Evolutionary conservation across 1,284 basidiomycete species (phyloP), one percentile per base, ranked within the genome.

Genomic region (Naganishia sp.): DNA sequence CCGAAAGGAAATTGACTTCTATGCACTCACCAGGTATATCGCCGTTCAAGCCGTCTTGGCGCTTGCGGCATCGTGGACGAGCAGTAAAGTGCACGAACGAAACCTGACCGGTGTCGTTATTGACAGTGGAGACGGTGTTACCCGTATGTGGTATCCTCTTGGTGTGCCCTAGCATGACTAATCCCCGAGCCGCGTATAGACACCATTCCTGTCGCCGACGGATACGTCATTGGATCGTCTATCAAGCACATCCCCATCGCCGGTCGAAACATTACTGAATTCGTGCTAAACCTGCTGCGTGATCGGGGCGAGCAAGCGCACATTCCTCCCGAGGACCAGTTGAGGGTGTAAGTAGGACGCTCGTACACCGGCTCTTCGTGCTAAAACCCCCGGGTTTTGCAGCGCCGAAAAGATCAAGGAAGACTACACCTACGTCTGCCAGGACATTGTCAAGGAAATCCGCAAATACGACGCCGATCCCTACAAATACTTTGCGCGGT

Each of bases 191-290:
- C 35, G 5, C 5, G 31, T 9, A 5, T 58, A 80, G 79, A 81
- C 71, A 81, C 80, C 21, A 81, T 81, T 71, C 79, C 80, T 53
- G 79, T 79, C 46, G 85, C 96, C 28, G 96, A 99, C 77, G 96
- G 96, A 52, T 99, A 99, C 78, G 95, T 99, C 72, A 98, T 99
- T 74, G 96, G 95, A 31, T 95, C 92, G 72, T 92, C 95, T 3
- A 99, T 99, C 85, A 99, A 98, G 81, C 94, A 98, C 78, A 94
- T 99, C 75, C 96, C 96, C 64, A 94, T 99, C 74, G 96, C 96
- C 28, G 95, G 96, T 43, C 88, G 94, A 71, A 96, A 99, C 78
- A 98, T 99, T 79, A 88, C 93, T 31, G 90, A 93, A 77, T 99
- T 99, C 79, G 95, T 99, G 45, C 88, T 99, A 74, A 96, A 96